Evolutionary conservation across 495 filamentous ascomycete genomes (phyloP), one percentile per base, ranked within the genome.

Genomic region (Penicillium bovifimosum): DNA sequence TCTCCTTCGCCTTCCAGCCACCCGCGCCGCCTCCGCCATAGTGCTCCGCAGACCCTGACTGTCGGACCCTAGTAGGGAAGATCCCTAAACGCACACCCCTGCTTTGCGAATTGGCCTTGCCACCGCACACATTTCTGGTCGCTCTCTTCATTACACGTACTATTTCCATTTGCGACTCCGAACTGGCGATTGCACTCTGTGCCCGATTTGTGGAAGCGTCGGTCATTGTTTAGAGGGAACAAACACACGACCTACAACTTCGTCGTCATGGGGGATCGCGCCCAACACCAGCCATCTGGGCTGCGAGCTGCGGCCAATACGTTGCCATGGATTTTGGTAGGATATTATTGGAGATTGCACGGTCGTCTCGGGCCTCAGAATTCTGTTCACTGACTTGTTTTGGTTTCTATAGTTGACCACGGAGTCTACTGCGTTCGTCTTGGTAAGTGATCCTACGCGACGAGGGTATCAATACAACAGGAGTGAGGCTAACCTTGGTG

Each of bases 251-350:
- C 16, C 40, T 27, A 36, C 38, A 16, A 48, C 32, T 36, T 52
- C 29, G 32, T 60, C 44, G 67, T 35, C 9, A 75, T 76, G 73
- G 66, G 65, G 50, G 71, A 73, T 50, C 64, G 53, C 55, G 47
- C 62, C 42, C 61, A 65, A 61, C 68, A 64, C 38, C 64, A 63
- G 59, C 60, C 66, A 5, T 71, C 68, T 41, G 67, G 71, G 61
- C 62, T 87, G 64, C 88, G 86, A 49, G 60, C 88, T 58, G 78
- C 85, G 26, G 78, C 90, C 79, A 93, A 88, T 74, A 82, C 85
- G 66, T 69, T 86, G 20, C 90, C 90, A 35, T 79, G 95, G 56
- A 74, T 89, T 59, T 83, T 88, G 61, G 91, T 95, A 80, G 53
- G 80, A 26, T 38, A 16, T 27, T 17, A 17, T 36, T 45, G 9